phyloP scores from a whole-genome alignment of 495 filamentous ascomycete genomes.

The Poronia punctata region DNA sequence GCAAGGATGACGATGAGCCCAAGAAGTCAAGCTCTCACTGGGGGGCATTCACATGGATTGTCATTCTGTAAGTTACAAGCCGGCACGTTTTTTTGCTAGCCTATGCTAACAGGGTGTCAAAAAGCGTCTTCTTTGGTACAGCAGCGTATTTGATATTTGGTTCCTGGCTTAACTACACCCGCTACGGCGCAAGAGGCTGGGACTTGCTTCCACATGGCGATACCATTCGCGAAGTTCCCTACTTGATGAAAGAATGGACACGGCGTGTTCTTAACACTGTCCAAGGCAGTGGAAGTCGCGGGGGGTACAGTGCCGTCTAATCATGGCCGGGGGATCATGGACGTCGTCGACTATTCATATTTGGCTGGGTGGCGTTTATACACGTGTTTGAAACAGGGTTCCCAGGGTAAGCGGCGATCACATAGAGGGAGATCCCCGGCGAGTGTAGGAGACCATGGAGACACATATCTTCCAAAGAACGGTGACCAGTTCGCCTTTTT shows the following conservation, averaged over 20 bases:
- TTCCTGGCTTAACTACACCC: slow-evolving; percentile 98
- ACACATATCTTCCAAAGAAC: too few species aligned
- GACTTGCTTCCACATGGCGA: slow-evolving; percentile 91
- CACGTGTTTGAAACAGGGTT: too few species aligned
- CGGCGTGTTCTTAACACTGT: slow-evolving; percentile 72
- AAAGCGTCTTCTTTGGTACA: slow-evolving; percentile 72
- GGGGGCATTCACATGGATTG: slow-evolving; percentile 97
- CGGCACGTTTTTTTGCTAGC: background rate
- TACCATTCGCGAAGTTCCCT: slow-evolving; percentile 85
- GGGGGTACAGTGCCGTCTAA: slow-evolving; percentile 92
- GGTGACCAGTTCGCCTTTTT: too few species aligned
- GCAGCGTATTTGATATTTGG: slow-evolving; percentile 96
- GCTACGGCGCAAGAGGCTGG: slow-evolving; percentile 91
- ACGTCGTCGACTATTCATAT: too few species aligned
- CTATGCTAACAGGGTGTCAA: slow-evolving; percentile 5
- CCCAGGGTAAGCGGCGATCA: too few species aligned
- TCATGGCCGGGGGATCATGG: background rate
- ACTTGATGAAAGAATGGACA: slow-evolving; percentile 82
- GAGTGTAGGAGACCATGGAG: too few species aligned
- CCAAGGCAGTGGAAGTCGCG: slow-evolving; percentile 70
- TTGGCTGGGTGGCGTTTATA: too few species aligned
- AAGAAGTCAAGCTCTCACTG: slow-evolving; percentile 45
- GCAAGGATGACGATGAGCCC: slow-evolving; percentile 9
- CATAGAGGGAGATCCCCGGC: too few species aligned
- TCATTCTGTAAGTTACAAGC: slow-evolving; percentile 73